These are phyloP conservation scores for Dothistroma septosporum DNA, from an alignment of 2,329 filamentous ascomycete genomes.

Conservation along the genomic window DNA sequence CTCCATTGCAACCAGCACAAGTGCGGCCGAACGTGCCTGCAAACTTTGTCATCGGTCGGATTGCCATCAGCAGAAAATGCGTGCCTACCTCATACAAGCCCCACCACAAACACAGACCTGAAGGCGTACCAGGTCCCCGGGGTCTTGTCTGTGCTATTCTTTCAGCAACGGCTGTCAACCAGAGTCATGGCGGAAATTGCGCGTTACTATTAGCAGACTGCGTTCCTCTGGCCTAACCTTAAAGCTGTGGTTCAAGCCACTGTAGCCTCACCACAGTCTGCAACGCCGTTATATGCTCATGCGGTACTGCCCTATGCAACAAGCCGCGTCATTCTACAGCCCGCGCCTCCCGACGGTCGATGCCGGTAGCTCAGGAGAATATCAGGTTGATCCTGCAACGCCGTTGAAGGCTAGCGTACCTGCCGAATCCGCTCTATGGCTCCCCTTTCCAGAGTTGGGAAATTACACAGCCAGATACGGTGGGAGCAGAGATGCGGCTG, in stretches of 20 bases:
- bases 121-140: neutral
- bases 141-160: neutral
- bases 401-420: neutral
- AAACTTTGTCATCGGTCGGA: neutral
- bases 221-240: neutral
- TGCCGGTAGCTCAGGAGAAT: conserved; percentile 1
- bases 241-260: neutral
- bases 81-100: neutral
- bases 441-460: neutral
- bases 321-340: neutral
- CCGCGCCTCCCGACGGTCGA: neutral
- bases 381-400: neutral
- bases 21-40: neutral
- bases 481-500: neutral
- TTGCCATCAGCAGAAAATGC: neutral
- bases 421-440: neutral
- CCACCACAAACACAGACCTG: neutral
- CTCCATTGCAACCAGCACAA: neutral
- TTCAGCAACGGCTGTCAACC: conserved; percentile 3
- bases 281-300: neutral
- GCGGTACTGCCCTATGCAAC: neutral
- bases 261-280: neutral
- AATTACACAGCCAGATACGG: neutral
- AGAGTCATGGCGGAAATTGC: conserved; percentile 2
- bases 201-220: conserved; percentile 3